Base-by-base conservation (phyloP, 164 flowering plant species). In the Santalum album region DNA sequence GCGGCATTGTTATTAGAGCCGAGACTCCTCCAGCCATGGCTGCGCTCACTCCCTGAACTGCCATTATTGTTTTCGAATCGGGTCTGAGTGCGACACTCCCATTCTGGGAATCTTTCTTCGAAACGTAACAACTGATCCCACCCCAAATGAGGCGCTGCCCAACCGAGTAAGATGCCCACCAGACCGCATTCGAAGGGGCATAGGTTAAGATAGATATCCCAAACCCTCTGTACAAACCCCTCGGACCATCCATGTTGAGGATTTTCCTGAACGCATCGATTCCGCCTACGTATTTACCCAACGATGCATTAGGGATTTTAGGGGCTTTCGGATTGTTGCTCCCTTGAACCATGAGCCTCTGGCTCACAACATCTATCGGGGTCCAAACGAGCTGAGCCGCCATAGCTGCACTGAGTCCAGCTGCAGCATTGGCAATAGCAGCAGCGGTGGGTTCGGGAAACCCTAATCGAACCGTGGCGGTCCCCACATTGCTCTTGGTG, bases 321-420 rank as follows among this genome's bases (percentile, higher is more conserved):
- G n/a, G 53, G 2, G 46, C 54, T 14, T 45, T 18, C 20, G 49
- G 21, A 24, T 17, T 24, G 16, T 22, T 15, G 32, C 67, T 23
- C 5, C 83, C 81, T 58, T 86, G 94, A 12, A 89, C 95, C 95
- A 89, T 89, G 0, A 89, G 76, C 19, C 95, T 65, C 57, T 89
- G 96, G 68, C 91, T 86, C 49, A 83, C 78, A 12, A 89, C 95
- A 68, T 89, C 96, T 25, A 86, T 54, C 7, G 95, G 95, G 1
- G 91, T 84, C 95, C 95, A 89, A 32, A 89, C 91, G 17, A 86
- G 54, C 58, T 89, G 96, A 0, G 96, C 95, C 2, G 89, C 95
- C 78, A 86, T 69, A 14, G 94, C 83, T 1, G 96, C 76, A 45
- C 79, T 80, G 21, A 88, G 39, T 1, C 91, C 95, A 0, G 89